phyloP scores from a whole-genome alignment of 176 grass and related monocot species.

The Carex littledalei region DNA sequence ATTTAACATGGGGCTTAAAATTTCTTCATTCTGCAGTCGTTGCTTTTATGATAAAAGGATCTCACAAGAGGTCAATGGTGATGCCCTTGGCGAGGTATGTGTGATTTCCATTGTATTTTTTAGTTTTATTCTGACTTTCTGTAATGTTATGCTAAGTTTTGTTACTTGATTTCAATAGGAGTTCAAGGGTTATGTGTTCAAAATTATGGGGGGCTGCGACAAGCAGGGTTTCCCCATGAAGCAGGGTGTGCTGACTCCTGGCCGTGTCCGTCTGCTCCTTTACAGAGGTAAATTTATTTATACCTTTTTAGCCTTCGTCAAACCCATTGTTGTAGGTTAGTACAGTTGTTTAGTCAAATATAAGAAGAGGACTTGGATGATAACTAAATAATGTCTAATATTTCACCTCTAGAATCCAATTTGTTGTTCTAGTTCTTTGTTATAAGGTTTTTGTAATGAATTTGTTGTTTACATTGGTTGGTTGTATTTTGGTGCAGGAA shows the following conservation, averaged over 20 bases:
- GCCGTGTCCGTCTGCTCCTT: slow-evolving; percentile 78
- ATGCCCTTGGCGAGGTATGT: slow-evolving; percentile 71
- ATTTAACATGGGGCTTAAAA: not conserved
- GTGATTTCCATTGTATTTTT: not conserved
- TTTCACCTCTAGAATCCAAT: not conserved
- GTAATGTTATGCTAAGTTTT: not conserved
- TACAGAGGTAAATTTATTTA: slow-evolving; percentile 49
- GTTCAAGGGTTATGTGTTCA: slow-evolving; percentile 86
- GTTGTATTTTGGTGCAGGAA: slow-evolving; percentile 38
- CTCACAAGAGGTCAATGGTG: slow-evolving; percentile 67
- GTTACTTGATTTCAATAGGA: slow-evolving; percentile 41
- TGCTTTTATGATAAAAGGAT: slow-evolving; percentile 83
- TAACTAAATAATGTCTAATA: not conserved
- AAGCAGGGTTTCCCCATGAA: slow-evolving; percentile 97
- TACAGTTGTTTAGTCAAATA: not conserved
- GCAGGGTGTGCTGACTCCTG: slow-evolving; percentile 74
- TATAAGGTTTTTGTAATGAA: not conserved
- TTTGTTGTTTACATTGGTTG: not conserved
- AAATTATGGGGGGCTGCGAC: slow-evolving; percentile 91
- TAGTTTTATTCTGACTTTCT: not conserved
- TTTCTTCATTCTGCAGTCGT: slow-evolving; percentile 32
- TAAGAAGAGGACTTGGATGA: not conserved
- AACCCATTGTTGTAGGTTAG: not conserved
- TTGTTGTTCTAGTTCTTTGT: not conserved
- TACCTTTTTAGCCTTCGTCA: not conserved